Conservation (phyloP, 768 basidiomycete species). For the Chalciporus piperatus region DNA sequence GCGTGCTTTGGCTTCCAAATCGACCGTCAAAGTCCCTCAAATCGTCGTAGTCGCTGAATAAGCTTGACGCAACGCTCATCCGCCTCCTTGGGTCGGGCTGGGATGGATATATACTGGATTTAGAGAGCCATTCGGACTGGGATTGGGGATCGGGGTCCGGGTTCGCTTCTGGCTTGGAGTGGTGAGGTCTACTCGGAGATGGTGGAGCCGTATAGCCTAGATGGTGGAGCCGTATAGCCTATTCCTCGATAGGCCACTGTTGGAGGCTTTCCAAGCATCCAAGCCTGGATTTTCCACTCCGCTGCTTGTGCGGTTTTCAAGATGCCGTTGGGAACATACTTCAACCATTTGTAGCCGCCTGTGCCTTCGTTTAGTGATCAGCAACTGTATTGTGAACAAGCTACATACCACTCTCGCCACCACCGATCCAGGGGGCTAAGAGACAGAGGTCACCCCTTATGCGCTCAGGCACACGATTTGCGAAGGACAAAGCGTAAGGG, state of each 20-base stretch:
- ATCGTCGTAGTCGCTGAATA: conserved; percentile 87
- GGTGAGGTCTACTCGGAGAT: conserved; percentile 31
- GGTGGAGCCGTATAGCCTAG: conserved; percentile 67
- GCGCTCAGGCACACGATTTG: conserved; percentile 69
- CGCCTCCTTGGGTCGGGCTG: conserved; percentile 46
- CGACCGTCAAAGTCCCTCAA: conserved; percentile 82
- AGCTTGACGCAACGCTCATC: conserved; percentile 69
- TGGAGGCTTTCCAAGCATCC: conserved; percentile 96
- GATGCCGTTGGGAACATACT: conserved; percentile 91
- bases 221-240: conserved; percentile 60
- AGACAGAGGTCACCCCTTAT: conserved; percentile 84
- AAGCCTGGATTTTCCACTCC: conserved; percentile 95
- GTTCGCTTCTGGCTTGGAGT: conserved; percentile 17
- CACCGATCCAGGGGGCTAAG: conserved; percentile 95
- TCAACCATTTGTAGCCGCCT: conserved; percentile 95
- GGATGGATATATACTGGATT: conserved; percentile 26
- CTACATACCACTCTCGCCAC: conserved; percentile 77
- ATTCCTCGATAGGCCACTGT: conserved; percentile 82
- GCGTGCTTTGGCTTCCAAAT: conserved; percentile 77
- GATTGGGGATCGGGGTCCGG: conserved; percentile 17
- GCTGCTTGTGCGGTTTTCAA: conserved; percentile 95
- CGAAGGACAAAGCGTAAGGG: conserved; percentile 89
- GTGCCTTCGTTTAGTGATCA: conserved; percentile 13
- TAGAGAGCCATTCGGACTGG: conserved; percentile 21
- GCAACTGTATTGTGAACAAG: neutral